Percentiles rank a stretch among this genome's conserved stretches.
phyloP scores from a whole-genome alignment of 257 asterid species.

The Rhazya stricta region DNA sequence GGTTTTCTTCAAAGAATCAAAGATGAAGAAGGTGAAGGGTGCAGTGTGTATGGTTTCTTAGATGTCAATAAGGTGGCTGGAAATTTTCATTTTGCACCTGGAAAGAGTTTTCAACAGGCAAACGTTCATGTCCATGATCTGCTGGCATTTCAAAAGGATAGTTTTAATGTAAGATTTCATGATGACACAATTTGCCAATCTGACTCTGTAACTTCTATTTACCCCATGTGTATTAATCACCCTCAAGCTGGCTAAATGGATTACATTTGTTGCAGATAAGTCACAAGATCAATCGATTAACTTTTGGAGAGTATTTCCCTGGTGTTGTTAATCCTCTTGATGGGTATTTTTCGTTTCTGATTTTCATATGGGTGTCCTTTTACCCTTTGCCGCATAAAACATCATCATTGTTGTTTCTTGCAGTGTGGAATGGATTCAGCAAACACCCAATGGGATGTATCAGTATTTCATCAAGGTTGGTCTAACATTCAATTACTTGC shows the following conservation, averaged over 20 bases:
- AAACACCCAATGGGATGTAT: conserved; percentile 81
- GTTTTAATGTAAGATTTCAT: conserved; percentile 72
- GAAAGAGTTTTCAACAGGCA: conserved; percentile 96
- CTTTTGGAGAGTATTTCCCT: conserved; percentile 84
- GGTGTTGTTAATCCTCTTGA: conserved; percentile 98
- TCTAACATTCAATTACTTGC: background rate
- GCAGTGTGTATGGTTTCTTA: conserved; percentile 84
- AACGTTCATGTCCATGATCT: conserved; percentile 86
- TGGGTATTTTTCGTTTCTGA: conserved; percentile 47
- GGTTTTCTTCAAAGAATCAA: conserved; percentile 89
- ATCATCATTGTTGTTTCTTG: conserved; percentile 23
- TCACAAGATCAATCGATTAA: conserved; percentile 83
- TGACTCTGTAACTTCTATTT: background rate
- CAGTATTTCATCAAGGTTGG: conserved; percentile 92
- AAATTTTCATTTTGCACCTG: conserved; percentile 98
- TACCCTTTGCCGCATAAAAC: background rate
- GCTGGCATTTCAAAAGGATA: conserved; percentile 85
- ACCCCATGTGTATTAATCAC: conserved; percentile 5
- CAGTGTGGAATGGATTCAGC: conserved; percentile 82
- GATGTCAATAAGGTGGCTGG: conserved; percentile 97
- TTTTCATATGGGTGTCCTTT: background rate
- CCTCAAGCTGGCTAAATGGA: conserved; percentile 16
- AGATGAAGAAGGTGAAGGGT: conserved; percentile 98
- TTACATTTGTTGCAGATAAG: conserved; percentile 52
- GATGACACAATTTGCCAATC: conserved; percentile 11